Conservation (phyloP, 805 yeast genomes). For the Metschnikowia santaceciliae region DNA sequence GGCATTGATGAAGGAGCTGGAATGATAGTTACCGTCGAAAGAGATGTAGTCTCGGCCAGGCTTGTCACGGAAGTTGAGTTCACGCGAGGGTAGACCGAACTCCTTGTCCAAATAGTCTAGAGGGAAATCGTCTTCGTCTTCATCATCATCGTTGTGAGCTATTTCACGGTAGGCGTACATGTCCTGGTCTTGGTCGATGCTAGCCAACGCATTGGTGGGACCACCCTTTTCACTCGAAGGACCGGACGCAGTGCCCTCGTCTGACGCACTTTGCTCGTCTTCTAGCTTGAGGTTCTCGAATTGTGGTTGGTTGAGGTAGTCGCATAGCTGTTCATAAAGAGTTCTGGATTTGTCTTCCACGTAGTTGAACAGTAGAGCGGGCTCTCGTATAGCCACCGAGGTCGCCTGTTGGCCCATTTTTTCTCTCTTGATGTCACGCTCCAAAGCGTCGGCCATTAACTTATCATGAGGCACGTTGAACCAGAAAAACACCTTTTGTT, state of each 20-base stretch:
- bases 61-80: constrained; percentile 5
- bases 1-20: constrained; percentile 13
- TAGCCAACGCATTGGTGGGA: background rate
- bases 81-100: constrained; percentile 10
- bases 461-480: constrained; percentile 92
- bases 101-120: constrained; percentile 58
- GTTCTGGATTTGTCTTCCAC: constrained; percentile 43
- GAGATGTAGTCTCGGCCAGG: constrained; percentile 23
- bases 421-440: constrained; percentile 85
- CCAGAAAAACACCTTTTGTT: constrained; percentile 96
- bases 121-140: constrained; percentile 65
- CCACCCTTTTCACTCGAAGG: background rate
- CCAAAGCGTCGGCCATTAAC: constrained; percentile 88
- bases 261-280: constrained; percentile 1
- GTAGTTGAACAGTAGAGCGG: constrained; percentile 72
- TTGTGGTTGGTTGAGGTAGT: constrained; percentile 32
- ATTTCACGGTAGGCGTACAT: background rate
- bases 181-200: background rate
- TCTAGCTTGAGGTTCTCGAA: constrained; percentile 15
- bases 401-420: constrained; percentile 57
- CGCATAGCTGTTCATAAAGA: constrained; percentile 52
- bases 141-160: constrained; percentile 17
- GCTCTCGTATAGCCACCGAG: constrained; percentile 68
- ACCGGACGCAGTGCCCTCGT: background rate
- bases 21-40: constrained; percentile 20